These are phyloP conservation scores for Suillus subalutaceus DNA, from an alignment of 768 basidiomycete species.

Conservation along the genomic window DNA sequence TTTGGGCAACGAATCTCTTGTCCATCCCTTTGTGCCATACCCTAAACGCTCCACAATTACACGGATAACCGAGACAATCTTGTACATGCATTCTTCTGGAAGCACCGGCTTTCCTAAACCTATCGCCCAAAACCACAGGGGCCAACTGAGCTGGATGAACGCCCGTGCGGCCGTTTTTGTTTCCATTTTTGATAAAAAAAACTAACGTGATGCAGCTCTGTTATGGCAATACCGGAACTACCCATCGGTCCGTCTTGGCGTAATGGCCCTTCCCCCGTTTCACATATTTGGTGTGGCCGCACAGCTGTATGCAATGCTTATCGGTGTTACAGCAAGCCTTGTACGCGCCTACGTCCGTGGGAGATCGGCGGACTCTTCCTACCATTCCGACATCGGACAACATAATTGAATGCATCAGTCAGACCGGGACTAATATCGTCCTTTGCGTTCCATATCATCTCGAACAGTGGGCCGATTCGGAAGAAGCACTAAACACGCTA, in stretches of 20 bases:
- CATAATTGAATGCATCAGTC: conserved; percentile 1
- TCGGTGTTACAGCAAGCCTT: conserved; percentile 22
- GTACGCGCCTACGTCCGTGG: conserved; percentile 29
- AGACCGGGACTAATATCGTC: conserved; percentile 6
- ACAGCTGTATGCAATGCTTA: conserved; percentile 31
- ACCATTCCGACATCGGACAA: conserved; percentile 13
- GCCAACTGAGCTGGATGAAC: conserved; percentile 33
- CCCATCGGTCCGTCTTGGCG: conserved; percentile 15
- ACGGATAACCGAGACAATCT: neutral
- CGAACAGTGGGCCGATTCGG: conserved; percentile 12
- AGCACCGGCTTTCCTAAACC: conserved; percentile 48
- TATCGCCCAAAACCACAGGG: conserved; percentile 36
- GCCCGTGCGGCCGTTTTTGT: conserved; percentile 28
- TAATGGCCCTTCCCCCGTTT: conserved; percentile 37
- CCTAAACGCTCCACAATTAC: conserved; percentile 6
- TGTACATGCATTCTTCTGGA: conserved; percentile 21
- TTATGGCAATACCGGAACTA: conserved; percentile 4
- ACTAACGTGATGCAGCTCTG: conserved; percentile 1
- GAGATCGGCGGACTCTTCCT: conserved; percentile 6
- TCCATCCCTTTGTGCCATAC: conserved; percentile 26
- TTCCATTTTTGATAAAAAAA: neutral
- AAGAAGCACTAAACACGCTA: conserved; percentile 9
- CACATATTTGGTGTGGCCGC: conserved; percentile 32
- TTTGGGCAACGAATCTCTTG: conserved; percentile 36
- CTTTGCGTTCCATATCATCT: conserved; percentile 10